Conservation (phyloP, 768 basidiomycete species). For the Exsudoporus frostii region DNA sequence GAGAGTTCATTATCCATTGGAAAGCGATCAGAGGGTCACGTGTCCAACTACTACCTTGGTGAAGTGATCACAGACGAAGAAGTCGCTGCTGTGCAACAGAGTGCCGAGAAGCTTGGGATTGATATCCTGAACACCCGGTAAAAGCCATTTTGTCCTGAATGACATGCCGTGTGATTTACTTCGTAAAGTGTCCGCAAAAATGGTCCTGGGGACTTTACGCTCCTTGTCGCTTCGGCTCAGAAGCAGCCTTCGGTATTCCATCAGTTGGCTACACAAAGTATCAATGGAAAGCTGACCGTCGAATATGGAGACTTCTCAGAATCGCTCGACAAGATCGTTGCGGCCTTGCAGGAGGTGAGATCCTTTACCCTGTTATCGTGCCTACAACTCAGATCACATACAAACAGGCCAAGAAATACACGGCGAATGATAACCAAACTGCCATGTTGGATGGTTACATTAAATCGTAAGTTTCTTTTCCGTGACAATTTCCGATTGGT, state of each 20-base stretch:
- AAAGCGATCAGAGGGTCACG: constrained; percentile 71
- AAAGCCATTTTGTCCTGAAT: neutral
- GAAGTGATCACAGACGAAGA: constrained; percentile 69
- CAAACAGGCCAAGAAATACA: constrained; percentile 65
- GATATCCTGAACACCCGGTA: constrained; percentile 84
- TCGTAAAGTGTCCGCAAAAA: constrained; percentile 67
- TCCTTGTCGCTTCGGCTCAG: constrained; percentile 72
- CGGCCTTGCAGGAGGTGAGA: constrained; percentile 56
- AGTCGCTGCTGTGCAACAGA: constrained; percentile 69
- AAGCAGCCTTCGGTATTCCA: constrained; percentile 39
- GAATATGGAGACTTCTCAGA: constrained; percentile 75
- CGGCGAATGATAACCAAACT: constrained; percentile 68
- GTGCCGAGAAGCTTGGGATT: constrained; percentile 71
- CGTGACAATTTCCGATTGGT: neutral
- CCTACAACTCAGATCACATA: neutral
- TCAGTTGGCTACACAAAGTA: constrained; percentile 42
- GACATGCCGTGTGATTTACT: neutral
- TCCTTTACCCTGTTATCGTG: neutral
- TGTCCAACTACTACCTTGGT: constrained; percentile 85
- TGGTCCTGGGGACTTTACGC: constrained; percentile 54
- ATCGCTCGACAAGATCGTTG: constrained; percentile 50
- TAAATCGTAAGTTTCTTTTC: constrained; percentile 52
- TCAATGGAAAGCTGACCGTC: constrained; percentile 53
- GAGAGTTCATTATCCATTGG: constrained; percentile 73
- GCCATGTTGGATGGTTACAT: constrained; percentile 78